Evolutionary conservation across 2,329 filamentous ascomycete genomes (phyloP).

Genomic region (Sarocladium kiliense): DNA sequence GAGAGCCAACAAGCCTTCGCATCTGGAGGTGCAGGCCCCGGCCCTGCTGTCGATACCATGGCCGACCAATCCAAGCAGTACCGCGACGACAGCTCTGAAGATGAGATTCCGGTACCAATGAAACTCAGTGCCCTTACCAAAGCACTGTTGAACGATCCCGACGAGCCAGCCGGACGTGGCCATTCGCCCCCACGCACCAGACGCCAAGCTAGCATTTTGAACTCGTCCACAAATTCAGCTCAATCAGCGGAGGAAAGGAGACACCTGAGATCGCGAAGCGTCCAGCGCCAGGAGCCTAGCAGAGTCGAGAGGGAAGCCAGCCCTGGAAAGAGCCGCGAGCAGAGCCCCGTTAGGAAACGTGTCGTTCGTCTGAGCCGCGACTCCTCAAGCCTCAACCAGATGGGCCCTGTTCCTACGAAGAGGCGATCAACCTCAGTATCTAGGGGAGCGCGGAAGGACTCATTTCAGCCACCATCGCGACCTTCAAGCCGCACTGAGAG

Average conservation of each 20-base stretch:
- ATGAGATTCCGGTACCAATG: conserved; percentile 86
- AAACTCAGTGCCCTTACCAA: conserved; percentile 92
- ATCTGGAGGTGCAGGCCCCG: conserved; percentile 4
- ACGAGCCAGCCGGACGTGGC: conserved; percentile 29
- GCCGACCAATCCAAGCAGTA: conserved; percentile 33
- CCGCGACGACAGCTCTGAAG: conserved; percentile 81
- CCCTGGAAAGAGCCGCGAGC: conserved; percentile 41
- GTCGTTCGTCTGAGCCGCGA: conserved; percentile 53
- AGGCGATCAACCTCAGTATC: conserved; percentile 49
- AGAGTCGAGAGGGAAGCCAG: conserved; percentile 36
- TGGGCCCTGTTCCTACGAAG: conserved; percentile 28
- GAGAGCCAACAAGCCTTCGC: conserved; percentile 26
- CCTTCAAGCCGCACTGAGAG: conserved; percentile 34
- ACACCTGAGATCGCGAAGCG: conserved; percentile 43
- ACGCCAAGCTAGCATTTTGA: conserved; percentile 43
- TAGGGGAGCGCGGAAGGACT: not conserved
- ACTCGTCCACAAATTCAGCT: conserved; percentile 35
- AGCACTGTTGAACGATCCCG: conserved; percentile 66
- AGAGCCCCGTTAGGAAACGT: conserved; percentile 50
- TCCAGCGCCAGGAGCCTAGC: conserved; percentile 29
- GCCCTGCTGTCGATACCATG: not conserved
- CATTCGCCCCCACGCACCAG: conserved; percentile 43
- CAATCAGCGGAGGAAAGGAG: conserved; percentile 34
- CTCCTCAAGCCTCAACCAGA: conserved; percentile 37
- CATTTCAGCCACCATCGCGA: conserved; percentile 19